Base-by-base conservation (phyloP, 2,329 filamentous ascomycete species). In the Cercospora zeina region DNA sequence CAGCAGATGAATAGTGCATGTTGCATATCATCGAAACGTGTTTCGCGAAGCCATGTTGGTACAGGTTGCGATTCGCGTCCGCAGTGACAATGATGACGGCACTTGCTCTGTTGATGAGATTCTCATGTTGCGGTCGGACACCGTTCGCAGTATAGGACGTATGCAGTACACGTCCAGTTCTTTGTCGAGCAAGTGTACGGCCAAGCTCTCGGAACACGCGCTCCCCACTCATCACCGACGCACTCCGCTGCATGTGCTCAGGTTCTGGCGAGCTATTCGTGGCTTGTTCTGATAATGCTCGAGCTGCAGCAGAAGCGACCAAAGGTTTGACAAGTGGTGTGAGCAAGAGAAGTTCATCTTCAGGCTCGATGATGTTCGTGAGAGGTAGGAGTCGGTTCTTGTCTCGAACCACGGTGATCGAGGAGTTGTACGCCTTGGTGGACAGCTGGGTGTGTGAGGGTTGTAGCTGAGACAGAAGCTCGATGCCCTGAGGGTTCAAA, bases 61-160 rank as follows among this genome's bases (percentile, higher is more conserved):
- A 97, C 13, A 96, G 79, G 72, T 97, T 97, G 42, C 93, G 85
- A 73, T 96, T 96, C 0, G 93, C 93, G 77, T 97, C 93, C 9
- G 93, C 93, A 0, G 93, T 97, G 33, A 97, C 85, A 55, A 97
- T 88, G 65, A 97, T 89, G 65, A 97, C 91, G 3, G 90, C 91
- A 56, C 89, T 91, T 10, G 93, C 92, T 69, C 92, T 84, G 67
- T 93, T 90, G 73, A 97, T 96, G 16, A 97, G 81, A 65, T 93
- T 95, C 71, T 97, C 93, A 73, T 97, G 93, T 0, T 96, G 90
- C 75, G 93, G 93, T 37, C 93, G 84, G 2, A 97, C 88, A 13
- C 93, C 93, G 69, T 96, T 96, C 1, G 92, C 90, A 0, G 93
- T 97, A 73, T 97, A 97, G 11, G 93, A 97, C 1, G 93, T 96